Evolutionary conservation across 169 alveolate species (phyloP).

Genomic region (Plasmodium fragile): DNA sequence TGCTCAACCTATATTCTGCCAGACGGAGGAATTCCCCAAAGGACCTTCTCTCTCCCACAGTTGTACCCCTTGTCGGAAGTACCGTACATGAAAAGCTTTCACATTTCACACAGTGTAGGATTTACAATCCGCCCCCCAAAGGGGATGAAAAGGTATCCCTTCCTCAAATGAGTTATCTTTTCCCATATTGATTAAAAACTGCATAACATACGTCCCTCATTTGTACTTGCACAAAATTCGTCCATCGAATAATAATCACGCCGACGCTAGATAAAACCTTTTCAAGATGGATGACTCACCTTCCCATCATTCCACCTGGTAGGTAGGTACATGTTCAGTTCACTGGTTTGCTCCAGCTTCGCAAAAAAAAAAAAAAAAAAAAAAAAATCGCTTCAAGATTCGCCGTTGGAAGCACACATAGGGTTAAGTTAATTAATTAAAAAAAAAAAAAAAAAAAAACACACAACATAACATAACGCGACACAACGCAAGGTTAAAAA

Average conservation of each 20-base stretch:
- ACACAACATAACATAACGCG: not conserved
- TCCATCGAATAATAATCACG: not conserved
- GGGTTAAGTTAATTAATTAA: slow-evolving; percentile 27
- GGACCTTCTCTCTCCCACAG: not conserved
- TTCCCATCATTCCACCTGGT: not conserved
- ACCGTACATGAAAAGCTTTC: not conserved
- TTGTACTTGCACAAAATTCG: not conserved
- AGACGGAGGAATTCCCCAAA: not conserved
- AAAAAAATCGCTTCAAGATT: not conserved
- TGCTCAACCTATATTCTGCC: not conserved
- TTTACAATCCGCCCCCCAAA: not conserved
- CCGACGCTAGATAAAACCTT: not conserved
- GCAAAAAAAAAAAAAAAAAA: not conserved
- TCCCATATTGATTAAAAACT: not conserved
- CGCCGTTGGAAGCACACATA: not conserved
- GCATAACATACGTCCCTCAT: not conserved
- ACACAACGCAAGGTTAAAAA: not conserved
- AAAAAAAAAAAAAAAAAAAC: not conserved
- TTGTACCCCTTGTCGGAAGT: not conserved
- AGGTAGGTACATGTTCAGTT: no score
- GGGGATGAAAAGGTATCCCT: not conserved
- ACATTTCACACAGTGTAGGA: not conserved
- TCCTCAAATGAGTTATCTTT: not conserved
- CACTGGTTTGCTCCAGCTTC: not conserved
- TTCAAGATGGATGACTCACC: not conserved